Evolutionary conservation across 352 stramenopile species (phyloP), one percentile per base, ranked within the genome.

Genomic region (Lagenidium giganteum): DNA sequence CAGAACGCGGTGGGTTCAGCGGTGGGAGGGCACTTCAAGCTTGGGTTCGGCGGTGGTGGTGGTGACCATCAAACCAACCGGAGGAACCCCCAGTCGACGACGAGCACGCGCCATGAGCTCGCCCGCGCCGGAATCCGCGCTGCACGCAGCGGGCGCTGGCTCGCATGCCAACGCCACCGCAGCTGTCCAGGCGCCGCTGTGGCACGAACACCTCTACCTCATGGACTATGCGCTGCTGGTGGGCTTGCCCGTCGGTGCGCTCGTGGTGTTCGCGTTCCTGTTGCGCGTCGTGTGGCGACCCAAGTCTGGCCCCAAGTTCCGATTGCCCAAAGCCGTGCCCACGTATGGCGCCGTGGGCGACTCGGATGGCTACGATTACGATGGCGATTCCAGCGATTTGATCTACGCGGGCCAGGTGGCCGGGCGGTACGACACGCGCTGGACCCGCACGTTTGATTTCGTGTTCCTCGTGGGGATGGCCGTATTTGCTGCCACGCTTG

Each of bases 371-470:
- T 89, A 85, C 61, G 64, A 86, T 42, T 86, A 87, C 54, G 77
- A 93, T 54, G 69, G 69, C 22, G 69, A 88, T 59, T 81, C 77
- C 52, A 85, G 85, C 56, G 70, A 93, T 54, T 60, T 93, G 41
- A 83, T 93, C 57, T 86, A 93, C 42, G 80, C 79, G 14, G 77
- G 77, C 1, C 77, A 90, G 29, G 67, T 90, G 22, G 80, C 76
- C 3, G 80, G 80, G 1, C 71, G 79, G 31, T 92, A 89, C 63
- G 80, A 92, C 60, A 87, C 71, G 31, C 75, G 72, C 55, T 92
- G 80, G 80, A 87, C 75, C 24, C 70, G 74, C 42, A 90, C 80
- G 35, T 92, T 92, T 37, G 80, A 92, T 60, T 87, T 92, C 26
- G 59, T 81, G 7, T 93, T 93, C 49, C 54, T 87, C 4, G 42